Conservation (phyloP, 768 basidiomycete species). For the Tubosaeta sp. region DNA sequence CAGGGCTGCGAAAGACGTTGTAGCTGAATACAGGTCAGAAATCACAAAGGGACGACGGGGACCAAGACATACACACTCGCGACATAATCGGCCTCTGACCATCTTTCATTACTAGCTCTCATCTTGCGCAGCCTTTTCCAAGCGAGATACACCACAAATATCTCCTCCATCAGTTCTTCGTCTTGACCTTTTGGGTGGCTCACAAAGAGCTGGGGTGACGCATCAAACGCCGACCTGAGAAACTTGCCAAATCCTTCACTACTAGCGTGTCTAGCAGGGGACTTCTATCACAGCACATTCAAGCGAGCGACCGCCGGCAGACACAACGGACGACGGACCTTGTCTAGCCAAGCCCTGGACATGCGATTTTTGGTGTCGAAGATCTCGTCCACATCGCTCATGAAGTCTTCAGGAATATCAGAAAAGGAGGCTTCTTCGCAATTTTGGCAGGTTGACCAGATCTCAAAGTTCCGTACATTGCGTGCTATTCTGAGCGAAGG, state of each 20-base stretch:
- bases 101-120: slow-evolving; percentile 42
- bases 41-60: background rate
- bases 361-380: slow-evolving; percentile 36
- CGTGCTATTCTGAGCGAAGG: slow-evolving; percentile 40
- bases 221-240: slow-evolving; percentile 29
- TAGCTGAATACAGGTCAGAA: slow-evolving; percentile 33
- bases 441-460: slow-evolving; percentile 45
- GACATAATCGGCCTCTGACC: slow-evolving; percentile 52
- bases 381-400: slow-evolving; percentile 33
- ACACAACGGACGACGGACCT: slow-evolving; percentile 25
- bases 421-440: slow-evolving; percentile 46
- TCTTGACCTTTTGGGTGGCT: slow-evolving; percentile 15
- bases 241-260: slow-evolving; percentile 19
- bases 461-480: slow-evolving; percentile 46
- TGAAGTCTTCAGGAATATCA: slow-evolving; percentile 41
- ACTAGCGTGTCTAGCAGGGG: background rate
- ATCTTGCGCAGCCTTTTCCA: slow-evolving; percentile 44
- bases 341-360: slow-evolving; percentile 40
- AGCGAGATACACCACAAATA: slow-evolving; percentile 39
- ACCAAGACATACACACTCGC: slow-evolving; percentile 45
- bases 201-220: slow-evolving; percentile 40
- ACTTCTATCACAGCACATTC: background rate
- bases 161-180: slow-evolving; percentile 32
- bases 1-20: slow-evolving; percentile 45
- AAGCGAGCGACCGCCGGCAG: background rate